Base-by-base conservation (phyloP, 352 stramenopile species). In the Pythium pyrilobum region DNA sequence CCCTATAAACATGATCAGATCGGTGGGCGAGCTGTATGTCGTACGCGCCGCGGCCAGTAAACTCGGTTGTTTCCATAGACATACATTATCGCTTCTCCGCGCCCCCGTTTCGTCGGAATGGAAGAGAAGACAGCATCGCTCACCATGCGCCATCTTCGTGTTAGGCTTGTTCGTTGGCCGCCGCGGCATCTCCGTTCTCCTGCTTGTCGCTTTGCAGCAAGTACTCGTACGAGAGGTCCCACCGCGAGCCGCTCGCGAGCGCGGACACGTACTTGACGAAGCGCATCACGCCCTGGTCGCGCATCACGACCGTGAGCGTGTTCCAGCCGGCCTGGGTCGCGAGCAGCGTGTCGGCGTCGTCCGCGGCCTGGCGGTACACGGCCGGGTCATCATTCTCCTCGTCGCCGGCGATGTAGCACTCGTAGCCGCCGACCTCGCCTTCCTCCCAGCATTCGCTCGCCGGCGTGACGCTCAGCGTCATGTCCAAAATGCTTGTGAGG, bases 231-330 rank as follows among this genome's bases (percentile, higher is more conserved):
- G 73, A 68, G 27, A 97, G 75, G 66, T 98, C 92, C 69, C 77
- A 98, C 28, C 92, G 72, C 20, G 81, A 93, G 43, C 82, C 81
- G 5, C 79, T 89, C 29, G 89, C 92, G 31, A 72, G 67, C 12
- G 62, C 71, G 45, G 79, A 87, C 18, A 97, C 74, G 64, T 97
- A 98, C 68, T 98, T 98, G 54, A 98, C 79, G 68, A 98, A 97
- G 39, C 87, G 74, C 81, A 97, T 91, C 33, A 84, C 92, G 50
- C 80, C 80, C 42, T 73, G 68, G 74, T 98, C 88, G 40, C 88
- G 71, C 33, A 94, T 80, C 11, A 97, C 89, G n/a, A 98, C 51
- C 21, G 72, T 96, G 20, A 98, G 66, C 20, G 85, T 87, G 60
- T 98, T 98, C 61, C 85, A 85, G 29, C 75, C 78, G 18, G 88